Evolutionary conservation across 2,329 filamentous ascomycete species (phyloP).

Genomic region (Fusarium tjaetaba): DNA sequence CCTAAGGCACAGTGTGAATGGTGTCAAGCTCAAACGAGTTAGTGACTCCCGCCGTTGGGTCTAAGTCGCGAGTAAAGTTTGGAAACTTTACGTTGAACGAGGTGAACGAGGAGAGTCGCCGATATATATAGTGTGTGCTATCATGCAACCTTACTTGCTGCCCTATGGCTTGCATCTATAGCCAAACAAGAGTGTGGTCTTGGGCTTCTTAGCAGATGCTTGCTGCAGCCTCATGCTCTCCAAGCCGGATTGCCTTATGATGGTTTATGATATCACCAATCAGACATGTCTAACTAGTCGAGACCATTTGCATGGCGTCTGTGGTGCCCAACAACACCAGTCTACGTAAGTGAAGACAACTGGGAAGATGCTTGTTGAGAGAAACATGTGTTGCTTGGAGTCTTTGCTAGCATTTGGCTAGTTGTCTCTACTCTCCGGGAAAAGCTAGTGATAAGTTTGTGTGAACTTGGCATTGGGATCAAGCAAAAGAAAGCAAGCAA

Average conservation of each 20-base stretch:
- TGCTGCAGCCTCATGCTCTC: not conserved
- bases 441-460: not conserved
- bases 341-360: not conserved
- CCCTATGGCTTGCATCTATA: not conserved
- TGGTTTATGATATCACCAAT: not conserved
- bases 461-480: not conserved
- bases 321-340: not conserved
- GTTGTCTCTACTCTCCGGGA: not conserved
- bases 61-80: not conserved
- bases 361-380: not conserved
- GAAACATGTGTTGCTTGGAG: not conserved
- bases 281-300: too few species aligned
- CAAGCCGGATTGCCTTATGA: not conserved
- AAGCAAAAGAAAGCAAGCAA: too few species aligned
- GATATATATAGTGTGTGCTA: not conserved
- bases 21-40: not conserved
- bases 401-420: not conserved
- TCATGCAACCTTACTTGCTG: not conserved
- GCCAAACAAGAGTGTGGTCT: not conserved
- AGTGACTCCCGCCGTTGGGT: not conserved
- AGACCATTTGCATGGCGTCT: not conserved
- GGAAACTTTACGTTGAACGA: not conserved
- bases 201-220: not conserved
- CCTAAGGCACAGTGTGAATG: not conserved
- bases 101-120: not conserved